Percentiles rank a stretch among this genome's conserved stretches.
Conservation (phyloP, 495 filamentous ascomycete genomes). For the Aspergillus nidulans region DNA sequence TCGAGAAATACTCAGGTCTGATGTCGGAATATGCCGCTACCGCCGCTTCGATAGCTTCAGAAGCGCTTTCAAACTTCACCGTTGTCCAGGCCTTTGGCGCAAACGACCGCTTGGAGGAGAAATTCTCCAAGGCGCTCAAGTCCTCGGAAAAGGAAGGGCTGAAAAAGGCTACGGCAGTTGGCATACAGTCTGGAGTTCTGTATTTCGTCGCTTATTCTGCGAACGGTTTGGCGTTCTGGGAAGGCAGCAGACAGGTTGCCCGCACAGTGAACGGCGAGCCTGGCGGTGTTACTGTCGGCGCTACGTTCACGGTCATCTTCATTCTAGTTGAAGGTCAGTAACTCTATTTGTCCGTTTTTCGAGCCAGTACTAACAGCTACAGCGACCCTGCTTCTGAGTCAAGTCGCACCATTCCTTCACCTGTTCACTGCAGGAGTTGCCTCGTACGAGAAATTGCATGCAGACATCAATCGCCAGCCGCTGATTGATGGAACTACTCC, state of each 20-base stretch:
- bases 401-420: conserved; percentile 60
- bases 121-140: conserved; percentile 46
- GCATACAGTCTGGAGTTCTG: conserved; percentile 57
- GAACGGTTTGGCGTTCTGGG: conserved; percentile 64
- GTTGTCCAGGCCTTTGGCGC: conserved; percentile 51
- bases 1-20: conserved; percentile 53
- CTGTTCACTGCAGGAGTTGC: conserved; percentile 54
- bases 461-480: conserved; percentile 49
- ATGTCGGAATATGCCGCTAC: conserved; percentile 48
- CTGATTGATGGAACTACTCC: conserved; percentile 44
- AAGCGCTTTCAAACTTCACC: conserved; percentile 42
- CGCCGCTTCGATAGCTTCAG: conserved; percentile 47
- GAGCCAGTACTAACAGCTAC: conserved; percentile 12
- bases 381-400: conserved; percentile 59
- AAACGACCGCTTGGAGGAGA: conserved; percentile 45
- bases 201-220: conserved; percentile 64
- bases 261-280: conserved; percentile 34
- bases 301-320: conserved; percentile 63
- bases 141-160: conserved; percentile 46
- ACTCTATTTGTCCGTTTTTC: background rate
- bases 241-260: conserved; percentile 53
- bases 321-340: conserved; percentile 57
- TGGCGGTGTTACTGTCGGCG: conserved; percentile 44
- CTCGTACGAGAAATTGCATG: conserved; percentile 45
- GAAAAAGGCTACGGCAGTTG: conserved; percentile 56